Base-by-base conservation (phyloP, 331 rosid species). In the Stylosanthes scabra region DNA sequence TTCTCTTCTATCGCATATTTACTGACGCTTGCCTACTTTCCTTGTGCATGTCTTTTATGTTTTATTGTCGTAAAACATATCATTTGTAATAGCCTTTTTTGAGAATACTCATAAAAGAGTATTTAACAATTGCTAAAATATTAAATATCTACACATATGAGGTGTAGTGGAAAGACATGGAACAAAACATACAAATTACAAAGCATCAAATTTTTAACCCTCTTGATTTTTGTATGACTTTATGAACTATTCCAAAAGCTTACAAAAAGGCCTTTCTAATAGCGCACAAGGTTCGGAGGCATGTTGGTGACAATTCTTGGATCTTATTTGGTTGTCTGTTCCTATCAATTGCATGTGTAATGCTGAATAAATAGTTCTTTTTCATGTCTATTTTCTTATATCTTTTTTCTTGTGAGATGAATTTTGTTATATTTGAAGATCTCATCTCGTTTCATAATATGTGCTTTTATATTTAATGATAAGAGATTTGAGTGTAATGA, bases 381-480 rank as follows among this genome's bases (percentile, higher is more conserved):
- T 51, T 15, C 13, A 6, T 13, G 57, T 51, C 57, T 51, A 3
- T 15, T 51, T 68, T 73, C 20, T 51, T 47, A 49, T 29, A 10
- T 25, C n/a, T 61, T 58, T 34, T 59, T 64, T 47, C 37, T 34
- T 49, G 37, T 16, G 5, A 11, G 25, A 66, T 52, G 31, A 15
- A 59, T 66, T 44, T 11, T 25, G 61, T 45, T 52, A 28, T 77
- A 44, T 46, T 9, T 12, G 13, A 9, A 20, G 34, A 40, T 81
- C 11, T 71, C 60, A 29, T n/a, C 67, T 64, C 59, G 31, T 68
- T 20, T 72, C 74, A 63, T 66, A 45, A 4, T 55, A 64, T 75
- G 7, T 66, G 10, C 54, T 64, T 67, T 52, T 46, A 60, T 25
- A 27, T 50, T 20, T 45, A 52, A 39, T 62, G 82, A 75, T 47